Conservation (phyloP, 495 filamentous ascomycete species). For the Aspergillus diversus region DNA sequence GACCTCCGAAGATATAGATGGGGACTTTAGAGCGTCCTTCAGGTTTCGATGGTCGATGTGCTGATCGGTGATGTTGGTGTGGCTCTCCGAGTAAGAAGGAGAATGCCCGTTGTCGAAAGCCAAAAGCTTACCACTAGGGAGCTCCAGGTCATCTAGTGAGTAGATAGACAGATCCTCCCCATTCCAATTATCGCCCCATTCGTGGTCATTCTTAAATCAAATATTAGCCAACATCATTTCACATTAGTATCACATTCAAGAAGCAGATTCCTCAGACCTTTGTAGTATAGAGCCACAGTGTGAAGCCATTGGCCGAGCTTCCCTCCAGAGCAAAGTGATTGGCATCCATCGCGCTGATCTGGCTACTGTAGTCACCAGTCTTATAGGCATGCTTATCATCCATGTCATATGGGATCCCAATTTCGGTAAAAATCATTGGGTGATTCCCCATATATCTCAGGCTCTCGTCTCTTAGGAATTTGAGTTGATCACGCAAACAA, state of each 20-base stretch:
- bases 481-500: conserved; percentile 89
- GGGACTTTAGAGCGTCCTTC: conserved; percentile 68
- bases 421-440: conserved; percentile 90
- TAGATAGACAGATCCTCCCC: conserved; percentile 94
- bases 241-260: too few species aligned
- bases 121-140: conserved; percentile 49
- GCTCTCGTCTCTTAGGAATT: conserved; percentile 86
- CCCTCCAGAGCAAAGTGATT: conserved; percentile 94
- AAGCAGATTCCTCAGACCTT: conserved; percentile 52
- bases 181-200: conserved; percentile 95
- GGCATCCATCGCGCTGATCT: conserved; percentile 93
- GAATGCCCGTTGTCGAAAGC: conserved; percentile 37
- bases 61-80: conserved; percentile 55
- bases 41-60: conserved; percentile 71
- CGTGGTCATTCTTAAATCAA: conserved; percentile 70
- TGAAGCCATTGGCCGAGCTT: conserved; percentile 77
- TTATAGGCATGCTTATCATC: conserved; percentile 93
- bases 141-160: conserved; percentile 76
- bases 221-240: conserved; percentile 10
- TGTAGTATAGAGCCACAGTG: conserved; percentile 84
- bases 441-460: conserved; percentile 86
- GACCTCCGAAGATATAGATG: conserved; percentile 66
- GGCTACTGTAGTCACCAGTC: conserved; percentile 94
- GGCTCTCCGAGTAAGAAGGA: conserved; percentile 61
- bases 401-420: conserved; percentile 99